These are phyloP conservation scores for Fusarium mundagurra DNA, from an alignment of 2,329 filamentous ascomycete species.

Conservation along the genomic window DNA sequence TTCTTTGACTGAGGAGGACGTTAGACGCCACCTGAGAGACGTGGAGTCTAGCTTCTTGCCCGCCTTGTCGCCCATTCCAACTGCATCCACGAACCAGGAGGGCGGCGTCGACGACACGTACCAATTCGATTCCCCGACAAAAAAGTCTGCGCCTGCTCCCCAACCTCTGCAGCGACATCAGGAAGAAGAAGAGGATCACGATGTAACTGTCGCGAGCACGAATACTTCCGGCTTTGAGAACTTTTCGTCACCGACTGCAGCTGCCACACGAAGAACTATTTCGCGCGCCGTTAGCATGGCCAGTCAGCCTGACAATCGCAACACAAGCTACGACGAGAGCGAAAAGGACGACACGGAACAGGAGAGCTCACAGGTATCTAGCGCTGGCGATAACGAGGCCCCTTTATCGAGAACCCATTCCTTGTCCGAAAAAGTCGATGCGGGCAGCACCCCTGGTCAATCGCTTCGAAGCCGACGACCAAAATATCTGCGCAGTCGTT, in stretches of 20 bases:
- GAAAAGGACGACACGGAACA: slow-evolving; percentile 40
- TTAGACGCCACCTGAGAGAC: slow-evolving; percentile 68
- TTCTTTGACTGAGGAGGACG: slow-evolving; percentile 62
- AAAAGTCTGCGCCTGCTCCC: slow-evolving; percentile 42
- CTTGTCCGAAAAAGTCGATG: slow-evolving; percentile 50
- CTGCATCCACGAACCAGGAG: slow-evolving; percentile 51
- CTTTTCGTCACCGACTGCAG: slow-evolving; percentile 65
- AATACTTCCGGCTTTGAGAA: slow-evolving; percentile 63
- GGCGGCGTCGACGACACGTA: slow-evolving; percentile 65
- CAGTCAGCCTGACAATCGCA: slow-evolving; percentile 44
- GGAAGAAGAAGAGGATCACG: slow-evolving; percentile 30
- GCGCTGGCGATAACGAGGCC: slow-evolving; percentile 43
- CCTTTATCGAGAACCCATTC: slow-evolving; percentile 48
- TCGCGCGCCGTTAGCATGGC: slow-evolving; percentile 62
- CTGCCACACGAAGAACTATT: slow-evolving; percentile 62
- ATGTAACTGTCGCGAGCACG: slow-evolving; percentile 48
- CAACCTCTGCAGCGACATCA: slow-evolving; percentile 16
- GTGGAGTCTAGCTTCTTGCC: slow-evolving; percentile 74
- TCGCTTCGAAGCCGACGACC: slow-evolving; percentile 61
- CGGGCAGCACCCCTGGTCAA: slow-evolving; percentile 58
- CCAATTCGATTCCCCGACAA: slow-evolving; percentile 61
- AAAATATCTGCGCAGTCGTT: slow-evolving; percentile 67
- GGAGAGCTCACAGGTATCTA: slow-evolving; percentile 46
- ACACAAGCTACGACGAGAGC: slow-evolving; percentile 40
- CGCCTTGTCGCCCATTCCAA: slow-evolving; percentile 65